These are phyloP conservation scores for Funneliformis caledonium DNA, from an alignment of 371 early-diverging fungal genomes.

Conservation along the genomic window DNA sequence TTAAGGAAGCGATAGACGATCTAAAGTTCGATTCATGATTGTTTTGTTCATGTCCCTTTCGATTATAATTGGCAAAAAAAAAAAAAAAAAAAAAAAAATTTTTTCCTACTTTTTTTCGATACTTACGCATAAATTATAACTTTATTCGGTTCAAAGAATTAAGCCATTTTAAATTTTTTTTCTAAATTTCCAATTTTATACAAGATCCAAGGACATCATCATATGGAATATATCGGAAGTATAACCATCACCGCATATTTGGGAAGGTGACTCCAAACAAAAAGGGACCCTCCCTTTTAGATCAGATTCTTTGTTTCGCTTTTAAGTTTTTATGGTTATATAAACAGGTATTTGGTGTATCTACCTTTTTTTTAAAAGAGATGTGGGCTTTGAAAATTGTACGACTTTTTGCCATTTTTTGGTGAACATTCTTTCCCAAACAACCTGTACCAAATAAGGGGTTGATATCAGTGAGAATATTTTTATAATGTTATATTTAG, in stretches of 20 bases:
- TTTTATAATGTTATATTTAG: not conserved
- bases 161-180: too few relatives aligned
- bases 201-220: too few relatives aligned
- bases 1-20: not conserved
- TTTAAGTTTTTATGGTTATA: not conserved
- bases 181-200: too few relatives aligned
- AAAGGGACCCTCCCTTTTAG: not conserved
- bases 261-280: constrained; percentile 8
- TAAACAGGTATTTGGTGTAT: not conserved
- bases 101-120: too few relatives aligned
- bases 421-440: not conserved
- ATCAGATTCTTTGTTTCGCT: not conserved
- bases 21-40: not conserved
- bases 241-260: constrained; percentile 9
- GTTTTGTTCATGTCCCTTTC: too few relatives aligned
- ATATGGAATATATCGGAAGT: not conserved
- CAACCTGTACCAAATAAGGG: constrained; percentile 3
- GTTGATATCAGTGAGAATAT: constrained; percentile 1
- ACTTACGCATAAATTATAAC: too few relatives aligned
- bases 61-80: too few relatives aligned
- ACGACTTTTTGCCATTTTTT: not conserved
- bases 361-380: not conserved
- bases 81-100: too few relatives aligned
- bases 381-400: not conserved
- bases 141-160: too few relatives aligned